Evolutionary conservation across 164 flowering plant species (phyloP).

Genomic region (grape (Vitis vinifera)): ASM3070453v1 NC_081817.1:23095001-23095500

Average conservation of each 20-base stretch:
- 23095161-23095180: conserved; percentile 57
- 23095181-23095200: conserved; percentile 42
- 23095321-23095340: conserved; percentile 52
- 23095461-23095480: conserved; percentile 38
- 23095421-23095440: conserved; percentile 64
- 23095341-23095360: conserved; percentile 68
- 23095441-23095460: conserved; percentile 59
- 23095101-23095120: conserved; percentile 83
- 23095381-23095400: conserved; percentile 78
- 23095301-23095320: conserved; percentile 21
- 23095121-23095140: conserved; percentile 64
- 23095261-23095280: conserved; percentile 50
- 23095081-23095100: conserved; percentile 72
- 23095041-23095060: conserved; percentile 58
- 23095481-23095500: conserved; percentile 47
- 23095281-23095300: conserved; percentile 33
- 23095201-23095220: conserved; percentile 36
- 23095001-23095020: conserved; percentile 36
- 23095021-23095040: conserved; percentile 40
- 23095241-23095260: conserved; percentile 47
- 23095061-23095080: conserved; percentile 70
- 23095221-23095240: conserved; percentile 59
- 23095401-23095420: conserved; percentile 61
- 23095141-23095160: conserved; percentile 68
- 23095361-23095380: conserved; percentile 66